Evolutionary conservation across 2,329 filamentous ascomycete species (phyloP).

Genomic region (Ambrosiella cleistominuta): DNA sequence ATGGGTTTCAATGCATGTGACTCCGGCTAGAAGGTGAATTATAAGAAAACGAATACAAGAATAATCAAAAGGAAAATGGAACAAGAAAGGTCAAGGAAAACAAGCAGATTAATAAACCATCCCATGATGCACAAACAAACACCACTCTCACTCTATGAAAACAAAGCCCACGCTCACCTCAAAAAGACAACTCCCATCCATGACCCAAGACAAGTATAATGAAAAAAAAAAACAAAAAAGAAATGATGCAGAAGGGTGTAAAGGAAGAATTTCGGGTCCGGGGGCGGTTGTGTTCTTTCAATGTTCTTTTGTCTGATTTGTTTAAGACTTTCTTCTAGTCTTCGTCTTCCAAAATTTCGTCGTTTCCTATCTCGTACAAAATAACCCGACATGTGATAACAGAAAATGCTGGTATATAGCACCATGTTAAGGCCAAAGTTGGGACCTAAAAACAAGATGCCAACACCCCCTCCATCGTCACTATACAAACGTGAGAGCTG

Average conservation of each 20-base stretch:
- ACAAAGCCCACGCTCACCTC: neutral
- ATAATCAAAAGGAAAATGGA: neutral
- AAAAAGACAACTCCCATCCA: neutral
- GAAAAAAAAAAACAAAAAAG: neutral
- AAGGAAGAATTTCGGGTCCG: neutral
- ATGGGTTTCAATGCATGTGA: neutral
- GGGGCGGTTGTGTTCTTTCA: neutral
- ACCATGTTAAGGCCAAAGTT: neutral
- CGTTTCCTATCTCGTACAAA: slow-evolving; percentile 9
- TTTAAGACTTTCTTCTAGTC: slow-evolving; percentile 1
- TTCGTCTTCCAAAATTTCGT: slow-evolving; percentile 4
- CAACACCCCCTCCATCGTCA: neutral
- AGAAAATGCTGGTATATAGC: neutral
- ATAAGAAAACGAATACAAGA: neutral
- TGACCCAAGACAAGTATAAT: neutral
- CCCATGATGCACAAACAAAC: neutral
- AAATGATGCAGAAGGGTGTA: neutral
- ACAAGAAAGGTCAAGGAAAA: neutral
- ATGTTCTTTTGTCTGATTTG: neutral
- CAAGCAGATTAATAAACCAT: neutral
- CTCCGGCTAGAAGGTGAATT: neutral
- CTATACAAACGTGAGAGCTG: neutral
- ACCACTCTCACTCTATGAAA: neutral
- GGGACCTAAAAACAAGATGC: neutral
- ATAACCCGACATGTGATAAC: neutral